Base-by-base conservation (phyloP, 495 filamentous ascomycete species). In the Podospora appendiculata region DNA sequence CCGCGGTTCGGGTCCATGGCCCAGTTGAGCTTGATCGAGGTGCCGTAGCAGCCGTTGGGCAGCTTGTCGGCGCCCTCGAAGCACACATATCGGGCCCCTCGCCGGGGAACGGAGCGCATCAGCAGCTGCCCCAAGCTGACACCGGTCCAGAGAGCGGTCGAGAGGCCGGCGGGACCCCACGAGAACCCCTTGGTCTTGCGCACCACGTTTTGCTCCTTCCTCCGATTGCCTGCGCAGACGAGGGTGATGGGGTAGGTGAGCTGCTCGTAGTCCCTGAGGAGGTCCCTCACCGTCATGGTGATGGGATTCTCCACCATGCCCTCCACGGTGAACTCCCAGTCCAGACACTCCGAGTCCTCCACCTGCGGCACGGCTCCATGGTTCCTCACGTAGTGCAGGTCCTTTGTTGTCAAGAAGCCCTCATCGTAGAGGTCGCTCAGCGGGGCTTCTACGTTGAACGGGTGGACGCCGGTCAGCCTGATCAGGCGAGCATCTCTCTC, bases 151-250 rank as follows among this genome's bases (percentile, higher is more conserved):
- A 97, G 71, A 0, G 90, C 86, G 0, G 91, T 97, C 0, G 90
- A 96, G 5, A 96, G 63, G 19, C 90, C 92, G 7, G 89, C 90
- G 0, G 92, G 78, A 39, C 92, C 92, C 92, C 92, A 97, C 48
- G 90, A 95, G 71, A 97, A 97, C 0, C 92, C 92, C 61, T 96
- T 95, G 3, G 88, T 87, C 64, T 97, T 97, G 32, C 90, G 77
- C 2, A 95, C 88, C 33, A 85, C 74, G 55, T 97, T 97, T 60
- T 97, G 92, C 65, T 97, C 92, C 69, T 97, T 97, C 18, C 92
- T 79, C 53, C 92, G 75, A 61, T 97, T 97, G 0, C 92, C 92
- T 11, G 92, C 92, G 67, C 92, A 97, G 38, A 96, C 92, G 0
- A 97, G 77, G 0, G 92, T 96, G 58, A 96, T 74, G 0, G 92